A percentile compares a stretch with the other conserved stretches of the same genome.
phyloP scores from a whole-genome alignment of 306 rosid genomes.

The Vigna radiata region DNA sequence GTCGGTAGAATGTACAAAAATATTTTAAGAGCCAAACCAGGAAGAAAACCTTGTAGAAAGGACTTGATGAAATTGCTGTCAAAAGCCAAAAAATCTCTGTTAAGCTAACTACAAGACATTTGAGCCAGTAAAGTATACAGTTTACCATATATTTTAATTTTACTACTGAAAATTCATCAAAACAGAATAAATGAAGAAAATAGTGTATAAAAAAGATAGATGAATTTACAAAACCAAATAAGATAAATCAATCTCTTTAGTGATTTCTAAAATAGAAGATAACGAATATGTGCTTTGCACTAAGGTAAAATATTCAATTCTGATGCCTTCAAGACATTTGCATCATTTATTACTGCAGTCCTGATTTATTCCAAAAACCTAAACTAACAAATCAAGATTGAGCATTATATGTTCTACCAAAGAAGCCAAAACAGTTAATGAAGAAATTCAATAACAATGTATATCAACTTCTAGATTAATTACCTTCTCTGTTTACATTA shows the following conservation, averaged over 20 bases:
- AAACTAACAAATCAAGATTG: conserved; percentile 25
- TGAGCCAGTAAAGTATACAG: neutral
- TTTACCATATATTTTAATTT: neutral
- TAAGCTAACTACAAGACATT: conserved; percentile 30
- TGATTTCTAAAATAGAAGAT: conserved; percentile 10
- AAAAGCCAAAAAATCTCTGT: conserved; percentile 26
- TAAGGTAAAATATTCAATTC: conserved; percentile 10
- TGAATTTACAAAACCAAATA: conserved; percentile 3
- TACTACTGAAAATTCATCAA: neutral
- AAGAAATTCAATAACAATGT: conserved; percentile 20
- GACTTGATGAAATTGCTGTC: conserved; percentile 93
- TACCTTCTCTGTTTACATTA: conserved; percentile 20
- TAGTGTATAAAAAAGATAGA: neutral
- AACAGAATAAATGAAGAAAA: neutral
- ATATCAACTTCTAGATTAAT: neutral
- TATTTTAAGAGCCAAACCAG: conserved; percentile 97
- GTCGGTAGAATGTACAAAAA: conserved; percentile 89
- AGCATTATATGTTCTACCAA: neutral
- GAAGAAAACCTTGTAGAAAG: conserved; percentile 98
- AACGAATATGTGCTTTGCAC: neutral
- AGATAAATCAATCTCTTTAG: neutral
- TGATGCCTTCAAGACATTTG: neutral
- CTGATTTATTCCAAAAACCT: conserved; percentile 19
- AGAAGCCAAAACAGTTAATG: conserved; percentile 5
- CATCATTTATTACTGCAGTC: conserved; percentile 4